A percentile compares a stretch with the other conserved stretches of the same genome.
Conservation (phyloP, 1,284 basidiomycete species). For the Tremellales sp. region DNA sequence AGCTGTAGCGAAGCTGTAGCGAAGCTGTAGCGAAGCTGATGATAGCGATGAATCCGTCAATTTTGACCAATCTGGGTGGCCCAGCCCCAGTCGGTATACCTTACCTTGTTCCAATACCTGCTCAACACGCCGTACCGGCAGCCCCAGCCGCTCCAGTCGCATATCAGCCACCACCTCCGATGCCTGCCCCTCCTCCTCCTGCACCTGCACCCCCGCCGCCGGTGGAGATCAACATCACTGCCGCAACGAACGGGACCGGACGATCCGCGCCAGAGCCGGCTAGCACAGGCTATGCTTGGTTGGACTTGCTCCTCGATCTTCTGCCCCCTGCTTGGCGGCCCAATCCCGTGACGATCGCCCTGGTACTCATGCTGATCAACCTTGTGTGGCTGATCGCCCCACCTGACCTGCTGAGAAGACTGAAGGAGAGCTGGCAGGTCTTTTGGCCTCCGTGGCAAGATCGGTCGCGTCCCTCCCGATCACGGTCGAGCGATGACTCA, state of each 20-base stretch:
- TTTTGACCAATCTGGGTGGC: neutral
- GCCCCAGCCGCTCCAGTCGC: too few relatives aligned
- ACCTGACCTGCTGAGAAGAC: slow-evolving; percentile 5
- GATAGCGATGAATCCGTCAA: neutral
- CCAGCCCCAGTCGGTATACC: neutral
- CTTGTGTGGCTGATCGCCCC: slow-evolving; percentile 12
- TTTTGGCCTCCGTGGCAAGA: slow-evolving; percentile 37
- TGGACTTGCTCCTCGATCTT: neutral
- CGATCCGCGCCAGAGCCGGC: neutral
- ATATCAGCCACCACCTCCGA: neutral
- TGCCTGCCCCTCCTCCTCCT: neutral
- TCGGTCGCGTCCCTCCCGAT: neutral
- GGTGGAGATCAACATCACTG: neutral
- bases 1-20: too few relatives aligned
- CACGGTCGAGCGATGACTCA: too few relatives aligned
- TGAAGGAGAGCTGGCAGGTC: slow-evolving; percentile 22
- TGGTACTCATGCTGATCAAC: slow-evolving; percentile 15
- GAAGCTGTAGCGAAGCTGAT: neutral
- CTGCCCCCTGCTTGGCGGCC: neutral
- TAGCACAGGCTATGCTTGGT: neutral
- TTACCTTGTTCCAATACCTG: neutral
- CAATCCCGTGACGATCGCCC: slow-evolving; percentile 7
- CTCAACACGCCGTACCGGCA: too few relatives aligned
- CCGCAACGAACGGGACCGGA: neutral
- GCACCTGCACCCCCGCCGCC: neutral